Conservation (phyloP, 257 asterid genomes). For the Solanum pinnatisectum region DNA sequence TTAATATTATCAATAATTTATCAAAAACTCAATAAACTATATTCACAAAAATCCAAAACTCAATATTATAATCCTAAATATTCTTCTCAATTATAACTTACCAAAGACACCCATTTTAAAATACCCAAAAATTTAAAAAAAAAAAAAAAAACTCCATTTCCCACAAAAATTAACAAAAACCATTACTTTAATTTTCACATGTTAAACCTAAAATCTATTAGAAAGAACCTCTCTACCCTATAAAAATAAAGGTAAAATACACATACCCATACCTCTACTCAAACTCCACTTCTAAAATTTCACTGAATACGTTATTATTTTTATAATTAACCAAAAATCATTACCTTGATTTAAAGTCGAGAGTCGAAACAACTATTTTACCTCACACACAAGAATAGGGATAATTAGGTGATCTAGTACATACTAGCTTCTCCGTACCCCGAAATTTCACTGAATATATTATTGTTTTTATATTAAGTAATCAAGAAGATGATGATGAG, state of each 20-base stretch:
- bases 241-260: background rate
- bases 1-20: background rate
- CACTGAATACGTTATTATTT: background rate
- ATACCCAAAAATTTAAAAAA: background rate
- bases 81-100: background rate
- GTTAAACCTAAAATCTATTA: background rate
- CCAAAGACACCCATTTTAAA: background rate
- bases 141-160: background rate
- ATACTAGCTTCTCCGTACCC: no score
- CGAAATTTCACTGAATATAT: background rate
- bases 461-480: background rate
- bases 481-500: background rate
- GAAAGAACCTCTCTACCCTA: fast-evolving
- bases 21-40: background rate
- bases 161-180: background rate
- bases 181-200: background rate
- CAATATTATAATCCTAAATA: background rate
- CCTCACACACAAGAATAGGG: background rate
- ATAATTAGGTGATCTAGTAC: background rate
- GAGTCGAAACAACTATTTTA: background rate
- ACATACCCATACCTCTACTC: background rate
- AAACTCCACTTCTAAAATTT: background rate
- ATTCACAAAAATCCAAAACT: background rate
- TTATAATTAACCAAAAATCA: background rate
- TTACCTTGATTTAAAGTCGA: background rate